Percentiles rank a stretch among this genome's conserved stretches.
Evolutionary conservation across 1,284 basidiomycete genomes (phyloP).

Genomic region (Rhodotorula mucilaginosa): DNA sequence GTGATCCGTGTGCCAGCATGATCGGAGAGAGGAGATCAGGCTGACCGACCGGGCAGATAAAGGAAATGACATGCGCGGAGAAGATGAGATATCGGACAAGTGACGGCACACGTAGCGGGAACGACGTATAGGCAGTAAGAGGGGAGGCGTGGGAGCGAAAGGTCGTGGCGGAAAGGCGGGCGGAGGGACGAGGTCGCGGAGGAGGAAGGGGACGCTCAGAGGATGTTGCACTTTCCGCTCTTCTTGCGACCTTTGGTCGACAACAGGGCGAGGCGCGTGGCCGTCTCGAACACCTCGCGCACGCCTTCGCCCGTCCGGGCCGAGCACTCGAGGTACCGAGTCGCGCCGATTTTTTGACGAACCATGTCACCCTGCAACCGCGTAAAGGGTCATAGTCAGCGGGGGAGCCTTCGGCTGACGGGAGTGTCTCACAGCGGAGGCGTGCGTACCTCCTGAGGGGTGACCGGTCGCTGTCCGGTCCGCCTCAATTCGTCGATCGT

Average conservation of each 20-base stretch:
- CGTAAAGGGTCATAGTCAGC: not conserved
- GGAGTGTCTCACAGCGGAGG: not conserved
- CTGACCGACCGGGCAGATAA: not conserved
- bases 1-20: not conserved
- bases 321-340: slow-evolving; percentile 84
- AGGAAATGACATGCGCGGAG: too few species aligned
- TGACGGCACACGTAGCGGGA: not conserved
- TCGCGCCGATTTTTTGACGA: slow-evolving; percentile 89
- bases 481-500: slow-evolving; percentile 88
- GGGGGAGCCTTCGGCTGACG: not conserved
- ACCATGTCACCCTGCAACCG: slow-evolving; percentile 67
- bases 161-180: not conserved
- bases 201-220: slow-evolving; percentile 52
- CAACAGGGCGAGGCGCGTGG: slow-evolving; percentile 53
- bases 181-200: not conserved
- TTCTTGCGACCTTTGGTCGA: slow-evolving; percentile 63
- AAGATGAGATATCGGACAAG: not conserved
- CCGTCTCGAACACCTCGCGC: slow-evolving; percentile 86
- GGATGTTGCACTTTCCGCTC: slow-evolving; percentile 71
- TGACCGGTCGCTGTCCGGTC: slow-evolving; percentile 82
- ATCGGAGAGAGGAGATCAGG: not conserved
- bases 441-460: slow-evolving; percentile 56
- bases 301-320: slow-evolving; percentile 88
- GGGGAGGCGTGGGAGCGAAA: not conserved
- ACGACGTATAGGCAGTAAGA: not conserved